A percentile compares a stretch with the other conserved stretches of the same genome.
These are phyloP conservation scores for Leucosporidium yakuticum DNA, from an alignment of 768 basidiomycete species.

Conservation along the genomic window DNA sequence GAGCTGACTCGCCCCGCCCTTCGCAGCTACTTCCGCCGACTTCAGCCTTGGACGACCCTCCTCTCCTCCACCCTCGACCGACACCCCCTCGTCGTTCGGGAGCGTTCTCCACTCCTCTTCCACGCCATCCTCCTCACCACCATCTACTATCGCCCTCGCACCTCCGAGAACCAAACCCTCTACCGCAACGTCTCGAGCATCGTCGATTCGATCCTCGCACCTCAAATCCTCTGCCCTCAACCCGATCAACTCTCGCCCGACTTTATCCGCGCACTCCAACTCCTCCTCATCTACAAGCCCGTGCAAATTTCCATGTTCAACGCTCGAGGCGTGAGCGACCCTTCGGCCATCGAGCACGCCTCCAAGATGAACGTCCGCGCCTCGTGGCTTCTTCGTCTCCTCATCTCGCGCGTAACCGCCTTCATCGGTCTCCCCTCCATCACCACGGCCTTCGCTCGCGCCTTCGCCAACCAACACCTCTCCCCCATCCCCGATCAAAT, in stretches of 20 bases:
- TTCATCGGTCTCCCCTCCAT: slow-evolving; percentile 25
- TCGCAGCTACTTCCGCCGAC: slow-evolving; percentile 18
- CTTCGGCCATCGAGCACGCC: slow-evolving; percentile 16
- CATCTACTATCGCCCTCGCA: slow-evolving; percentile 30
- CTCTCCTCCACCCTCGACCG: slow-evolving; percentile 23
- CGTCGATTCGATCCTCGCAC: slow-evolving; percentile 28
- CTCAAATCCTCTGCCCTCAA: slow-evolving; percentile 32
- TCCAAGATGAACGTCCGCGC: slow-evolving; percentile 33
- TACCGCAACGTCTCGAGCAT: slow-evolving; percentile 26
- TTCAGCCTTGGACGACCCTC: slow-evolving; percentile 23
- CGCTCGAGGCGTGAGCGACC: slow-evolving; percentile 17
- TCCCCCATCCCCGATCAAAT: slow-evolving; percentile 14
- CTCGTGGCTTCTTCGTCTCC: slow-evolving; percentile 24
- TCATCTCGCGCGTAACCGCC: slow-evolving; percentile 14
- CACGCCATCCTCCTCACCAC: slow-evolving; percentile 32
- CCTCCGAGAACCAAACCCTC: slow-evolving; percentile 8
- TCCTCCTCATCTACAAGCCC: slow-evolving; percentile 31
- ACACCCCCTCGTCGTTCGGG: slow-evolving; percentile 14
- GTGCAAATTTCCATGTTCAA: slow-evolving; percentile 23
- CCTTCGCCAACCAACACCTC: slow-evolving; percentile 24
- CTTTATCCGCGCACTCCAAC: slow-evolving; percentile 25
- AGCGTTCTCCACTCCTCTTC: slow-evolving; percentile 30
- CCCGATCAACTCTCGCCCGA: slow-evolving; percentile 26
- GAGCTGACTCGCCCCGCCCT: background rate
- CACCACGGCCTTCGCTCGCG: slow-evolving; percentile 27